phyloP scores from a whole-genome alignment of 2,329 filamentous ascomycete genomes.

The Clarireedia paspali region DNA sequence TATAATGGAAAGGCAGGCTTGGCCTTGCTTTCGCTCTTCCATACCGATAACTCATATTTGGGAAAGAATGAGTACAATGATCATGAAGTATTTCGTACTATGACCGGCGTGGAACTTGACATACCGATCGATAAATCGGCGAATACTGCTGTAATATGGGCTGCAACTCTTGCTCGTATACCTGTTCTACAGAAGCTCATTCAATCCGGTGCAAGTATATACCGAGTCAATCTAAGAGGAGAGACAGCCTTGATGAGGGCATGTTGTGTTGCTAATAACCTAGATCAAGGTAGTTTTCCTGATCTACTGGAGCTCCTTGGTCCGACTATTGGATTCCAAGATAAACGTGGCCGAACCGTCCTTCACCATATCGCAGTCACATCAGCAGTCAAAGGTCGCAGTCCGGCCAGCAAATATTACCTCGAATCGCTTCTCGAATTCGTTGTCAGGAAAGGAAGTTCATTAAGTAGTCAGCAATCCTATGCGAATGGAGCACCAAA shows the following conservation, averaged over 20 bases:
- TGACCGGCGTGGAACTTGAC: conserved; percentile 77
- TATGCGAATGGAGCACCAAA: conserved; percentile 21
- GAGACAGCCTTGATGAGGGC: conserved; percentile 92
- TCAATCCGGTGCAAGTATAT: conserved; percentile 76
- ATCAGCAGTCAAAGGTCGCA: conserved; percentile 88
- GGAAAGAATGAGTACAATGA: conserved; percentile 58
- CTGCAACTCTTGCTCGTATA: conserved; percentile 82
- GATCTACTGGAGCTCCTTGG: conserved; percentile 84
- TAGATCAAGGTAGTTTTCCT: conserved; percentile 84
- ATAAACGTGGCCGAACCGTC: conserved; percentile 83
- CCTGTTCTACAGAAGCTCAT: conserved; percentile 76
- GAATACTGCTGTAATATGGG: conserved; percentile 93
- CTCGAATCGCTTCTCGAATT: conserved; percentile 91
- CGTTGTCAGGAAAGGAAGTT: conserved; percentile 77
- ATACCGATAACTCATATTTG: conserved; percentile 50
- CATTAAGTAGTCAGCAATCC: conserved; percentile 44
- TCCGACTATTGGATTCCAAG: conserved; percentile 81
- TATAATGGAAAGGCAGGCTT: conserved; percentile 69
- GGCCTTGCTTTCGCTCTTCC: conserved; percentile 67
- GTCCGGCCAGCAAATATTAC: conserved; percentile 89
- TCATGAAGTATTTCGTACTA: conserved; percentile 67
- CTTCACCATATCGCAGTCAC: conserved; percentile 95
- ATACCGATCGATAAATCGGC: conserved; percentile 84
- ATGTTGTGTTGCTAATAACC: conserved; percentile 87
- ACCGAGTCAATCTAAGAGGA: conserved; percentile 78